These are phyloP conservation scores for Protomyces gravidus DNA, from an alignment of 1,139 yeast genomes.

Conservation along the genomic window DNA sequence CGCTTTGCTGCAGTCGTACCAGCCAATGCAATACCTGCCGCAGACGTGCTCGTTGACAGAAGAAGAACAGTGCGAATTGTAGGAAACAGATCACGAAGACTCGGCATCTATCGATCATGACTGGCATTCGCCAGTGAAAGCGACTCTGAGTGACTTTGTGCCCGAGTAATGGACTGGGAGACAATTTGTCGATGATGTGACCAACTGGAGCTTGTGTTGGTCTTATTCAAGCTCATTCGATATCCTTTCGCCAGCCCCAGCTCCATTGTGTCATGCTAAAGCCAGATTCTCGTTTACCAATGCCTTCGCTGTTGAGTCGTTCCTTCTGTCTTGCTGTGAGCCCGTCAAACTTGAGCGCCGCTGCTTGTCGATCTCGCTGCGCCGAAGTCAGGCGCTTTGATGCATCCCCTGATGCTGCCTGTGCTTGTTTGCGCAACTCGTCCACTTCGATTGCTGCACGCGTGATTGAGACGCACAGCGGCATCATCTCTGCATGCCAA, in stretches of 20 bases:
- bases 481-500: conserved; percentile 9
- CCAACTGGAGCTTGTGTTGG: too few species aligned
- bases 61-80: too few species aligned
- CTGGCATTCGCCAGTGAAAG: too few species aligned
- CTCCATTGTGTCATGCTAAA: conserved; percentile 22
- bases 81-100: too few species aligned
- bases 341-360: conserved; percentile 20
- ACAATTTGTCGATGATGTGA: too few species aligned
- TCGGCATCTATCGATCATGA: too few species aligned
- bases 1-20: too few species aligned
- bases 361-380: conserved; percentile 5
- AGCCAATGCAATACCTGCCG: too few species aligned
- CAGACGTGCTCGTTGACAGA: too few species aligned
- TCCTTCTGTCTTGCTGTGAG: conserved; percentile 20
- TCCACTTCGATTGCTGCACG: conserved; percentile 16
- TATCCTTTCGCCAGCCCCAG: conserved; percentile 26
- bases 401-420: not conserved
- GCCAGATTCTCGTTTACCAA: conserved; percentile 19
- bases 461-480: conserved; percentile 9
- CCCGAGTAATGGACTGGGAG: too few species aligned
- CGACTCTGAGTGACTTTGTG: not conserved
- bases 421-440: conserved; percentile 4
- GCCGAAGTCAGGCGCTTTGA: conserved; percentile 16
- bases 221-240: not conserved
- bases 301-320: conserved; percentile 18